phyloP scores from a whole-genome alignment of 257 asterid species.

The Salvia hispanica region DNA sequence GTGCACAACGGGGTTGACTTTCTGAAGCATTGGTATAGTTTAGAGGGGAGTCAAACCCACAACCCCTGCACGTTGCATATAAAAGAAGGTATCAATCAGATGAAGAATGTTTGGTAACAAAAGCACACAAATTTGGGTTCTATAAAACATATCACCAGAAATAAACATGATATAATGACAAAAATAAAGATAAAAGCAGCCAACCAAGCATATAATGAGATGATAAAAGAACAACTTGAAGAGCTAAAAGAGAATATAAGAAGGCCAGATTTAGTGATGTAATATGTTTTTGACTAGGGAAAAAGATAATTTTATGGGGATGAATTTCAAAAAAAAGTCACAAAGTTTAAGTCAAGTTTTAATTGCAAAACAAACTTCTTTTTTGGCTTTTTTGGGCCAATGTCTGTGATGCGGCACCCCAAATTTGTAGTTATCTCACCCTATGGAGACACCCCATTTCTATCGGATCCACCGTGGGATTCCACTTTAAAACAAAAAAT shows the following conservation, averaged over 20 bases:
- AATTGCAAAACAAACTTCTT: not conserved
- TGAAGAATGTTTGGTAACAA: not conserved
- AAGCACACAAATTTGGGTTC: not conserved
- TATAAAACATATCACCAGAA: not conserved
- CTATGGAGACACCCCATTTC: too few species aligned
- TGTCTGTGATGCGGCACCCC: not conserved
- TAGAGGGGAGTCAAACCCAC: conserved; percentile 84
- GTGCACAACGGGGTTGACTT: conserved; percentile 20
- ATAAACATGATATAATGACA: not conserved
- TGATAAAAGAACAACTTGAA: not conserved
- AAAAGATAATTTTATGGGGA: not conserved
- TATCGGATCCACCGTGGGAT: too few species aligned
- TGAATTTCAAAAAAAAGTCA: not conserved
- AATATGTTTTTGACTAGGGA: not conserved
- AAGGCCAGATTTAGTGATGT: not conserved
- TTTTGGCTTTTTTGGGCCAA: not conserved
- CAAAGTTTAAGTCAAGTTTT: not conserved
- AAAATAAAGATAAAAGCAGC: not conserved
- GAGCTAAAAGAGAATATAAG: not conserved
- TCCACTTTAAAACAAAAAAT: not conserved
- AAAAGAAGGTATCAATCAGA: conserved; percentile 5
- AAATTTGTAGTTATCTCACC: too few species aligned
- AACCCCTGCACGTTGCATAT: conserved; percentile 54
- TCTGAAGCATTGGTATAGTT: conserved; percentile 24
- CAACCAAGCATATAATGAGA: not conserved